Base-by-base conservation (phyloP, 805 yeast species). In the Lachancea thermotolerans region DNA sequence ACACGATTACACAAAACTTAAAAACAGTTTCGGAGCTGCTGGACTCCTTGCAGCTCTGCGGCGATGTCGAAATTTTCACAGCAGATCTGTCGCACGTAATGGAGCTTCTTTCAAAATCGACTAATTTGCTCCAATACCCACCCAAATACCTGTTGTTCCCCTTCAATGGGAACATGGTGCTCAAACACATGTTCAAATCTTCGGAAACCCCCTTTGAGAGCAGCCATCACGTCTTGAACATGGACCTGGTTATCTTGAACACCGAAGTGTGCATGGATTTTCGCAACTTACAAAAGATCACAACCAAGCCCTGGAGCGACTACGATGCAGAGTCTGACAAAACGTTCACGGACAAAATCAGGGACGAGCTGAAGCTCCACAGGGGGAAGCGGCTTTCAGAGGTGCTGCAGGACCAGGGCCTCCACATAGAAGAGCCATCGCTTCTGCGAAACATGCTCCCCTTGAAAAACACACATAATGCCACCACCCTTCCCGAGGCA, bases 181-280 rank as follows among this genome's bases (percentile, higher is more conserved):
- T 71, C 46, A 83, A 83, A 6, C 65, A 60, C 18, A 54, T 79
- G 39, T 75, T 79, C 11, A 57, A 65, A 2, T 65, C 52, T 30
- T 47, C 49, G 2, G 46, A 43, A 11, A 42, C 49, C n/a, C 42
- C 59, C 10, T 52, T 63, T 21, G 62, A 60, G 10, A 60, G 65
- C 14, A 53, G 59, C 33, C 65, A 66, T 35, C 70, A 69, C 41
- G 54, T 56, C 40, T 39, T 81, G 4, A 66, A 81, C 2, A 57
- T 82, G 35, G 91, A 84, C 54, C 53, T 82, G 25, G 75, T 75
- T 44, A 64, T 82, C 17, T 70, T 73, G 49, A 82, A 79, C 58
- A 79, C 82, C 16, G 89, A 84, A 54, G 58, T 82, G 3, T 70
- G 81, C 18, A 61, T 82, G 6, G 89, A 82, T 44, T 62, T 81